Base-by-base conservation (phyloP, 2,329 filamentous ascomycete species). In the Tolypocladium guangdongense region DNA sequence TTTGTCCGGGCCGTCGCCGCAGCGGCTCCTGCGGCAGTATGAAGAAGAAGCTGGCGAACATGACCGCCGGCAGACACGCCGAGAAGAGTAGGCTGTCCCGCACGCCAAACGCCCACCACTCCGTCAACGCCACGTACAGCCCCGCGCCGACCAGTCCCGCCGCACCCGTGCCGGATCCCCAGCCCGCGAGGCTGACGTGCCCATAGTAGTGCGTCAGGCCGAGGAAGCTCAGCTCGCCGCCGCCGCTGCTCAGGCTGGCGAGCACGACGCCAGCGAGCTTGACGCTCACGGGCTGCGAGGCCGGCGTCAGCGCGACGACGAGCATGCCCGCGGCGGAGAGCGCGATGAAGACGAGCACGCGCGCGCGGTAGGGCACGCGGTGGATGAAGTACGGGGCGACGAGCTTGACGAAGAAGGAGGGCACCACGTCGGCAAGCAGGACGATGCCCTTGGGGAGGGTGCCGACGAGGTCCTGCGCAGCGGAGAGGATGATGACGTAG, bases 401-500 rank as follows among this genome's bases (percentile, higher is more conserved):
- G 49, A 97, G 80, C 69, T 97, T 97, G 50, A 87, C 88, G 52
- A 88, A 68, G 70, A 99, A 95, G 12, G 88, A 90, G 2, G 93
- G 93, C 24, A 95, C 76, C 52, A 97, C 90, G 68, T 96, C 90
- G 67, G 90, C 90, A 57, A 97, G 87, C 52, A 97, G 84, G 53
- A 99, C 92, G 54, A 95, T 81, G 61, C 88, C 90, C 69, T 97
- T 97, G 50, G 93, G 93, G 1, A 96, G 78, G 35, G 88, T 86
- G 37, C 92, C 92, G 62, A 97, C 93, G 57, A 99, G 87, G 65
- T 99, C 93, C 63, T 96, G 87, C 4, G 93, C 93, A 37, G 93
- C 88, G 33, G 90, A 95, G 63, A 99, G 86, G 66, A 97, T 93
- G 68, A 97, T 88, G 53, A 97, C 92, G 71, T 96, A 97, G 72